These are phyloP conservation scores for Fusarium sp. DNA, from an alignment of 2,329 filamentous ascomycete genomes.

Conservation along the genomic window DNA sequence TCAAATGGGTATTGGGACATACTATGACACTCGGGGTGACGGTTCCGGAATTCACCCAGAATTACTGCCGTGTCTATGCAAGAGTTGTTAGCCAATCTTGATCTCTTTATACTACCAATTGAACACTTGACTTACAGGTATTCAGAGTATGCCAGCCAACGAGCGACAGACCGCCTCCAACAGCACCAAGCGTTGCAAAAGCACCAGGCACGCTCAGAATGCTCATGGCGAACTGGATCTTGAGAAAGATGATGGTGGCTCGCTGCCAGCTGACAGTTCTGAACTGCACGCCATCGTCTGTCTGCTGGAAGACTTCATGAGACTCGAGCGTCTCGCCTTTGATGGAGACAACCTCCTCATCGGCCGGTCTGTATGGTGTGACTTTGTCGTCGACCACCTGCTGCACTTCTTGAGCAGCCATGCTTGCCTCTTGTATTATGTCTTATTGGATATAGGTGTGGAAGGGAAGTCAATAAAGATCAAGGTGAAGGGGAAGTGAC, in stretches of 20 bases:
- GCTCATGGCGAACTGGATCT: constrained; percentile 41
- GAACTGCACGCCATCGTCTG: constrained; percentile 43
- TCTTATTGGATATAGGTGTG: neutral
- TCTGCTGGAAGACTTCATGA: constrained; percentile 42
- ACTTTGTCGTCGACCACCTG: neutral
- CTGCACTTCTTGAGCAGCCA: neutral
- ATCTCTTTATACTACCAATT: neutral
- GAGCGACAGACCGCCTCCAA: neutral
- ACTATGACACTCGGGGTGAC: neutral
- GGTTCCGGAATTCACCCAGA: neutral
- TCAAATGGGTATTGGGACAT: neutral
- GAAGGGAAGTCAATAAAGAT: neutral
- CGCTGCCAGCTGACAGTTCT: constrained; percentile 51
- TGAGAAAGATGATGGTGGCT: constrained; percentile 53
- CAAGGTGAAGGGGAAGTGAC: neutral
- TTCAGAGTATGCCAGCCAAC: neutral
- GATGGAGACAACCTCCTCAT: neutral
- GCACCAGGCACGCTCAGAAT: constrained; percentile 42
- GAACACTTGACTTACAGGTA: neutral
- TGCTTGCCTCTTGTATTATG: neutral
- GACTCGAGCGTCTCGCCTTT: neutral
- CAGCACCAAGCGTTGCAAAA: constrained; percentile 29
- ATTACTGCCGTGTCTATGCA: neutral
- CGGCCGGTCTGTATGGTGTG: neutral
- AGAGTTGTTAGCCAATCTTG: neutral